phyloP scores from a whole-genome alignment of 2,329 filamentous ascomycete species.

The Hirsutella rhossiliensis region DNA sequence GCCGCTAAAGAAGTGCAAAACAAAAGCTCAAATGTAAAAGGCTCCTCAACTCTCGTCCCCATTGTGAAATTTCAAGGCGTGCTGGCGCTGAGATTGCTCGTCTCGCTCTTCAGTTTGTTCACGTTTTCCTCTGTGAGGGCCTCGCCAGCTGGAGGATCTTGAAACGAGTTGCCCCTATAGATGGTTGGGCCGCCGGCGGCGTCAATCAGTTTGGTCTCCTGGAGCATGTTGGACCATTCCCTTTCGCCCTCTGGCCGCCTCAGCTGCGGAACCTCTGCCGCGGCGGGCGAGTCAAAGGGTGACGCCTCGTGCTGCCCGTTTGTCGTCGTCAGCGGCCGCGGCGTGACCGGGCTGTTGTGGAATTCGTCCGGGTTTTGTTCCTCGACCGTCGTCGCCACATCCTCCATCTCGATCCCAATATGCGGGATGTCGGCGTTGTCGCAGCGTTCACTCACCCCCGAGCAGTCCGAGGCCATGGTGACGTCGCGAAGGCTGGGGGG shows the following conservation, averaged over 20 bases:
- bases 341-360: slow-evolving; percentile 22
- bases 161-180: slow-evolving; percentile 20
- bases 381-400: slow-evolving; percentile 2
- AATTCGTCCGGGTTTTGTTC: slow-evolving; percentile 14
- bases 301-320: slow-evolving; percentile 27
- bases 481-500: slow-evolving; percentile 11
- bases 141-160: slow-evolving; percentile 24
- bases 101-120: slow-evolving; percentile 30
- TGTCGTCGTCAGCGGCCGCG: slow-evolving; percentile 22
- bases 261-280: slow-evolving; percentile 20
- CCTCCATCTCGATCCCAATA: slow-evolving; percentile 18
- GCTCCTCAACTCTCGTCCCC: not conserved
- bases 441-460: slow-evolving; percentile 30
- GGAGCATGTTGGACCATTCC: slow-evolving; percentile 29
- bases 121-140: slow-evolving; percentile 43
- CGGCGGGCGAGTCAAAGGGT: slow-evolving; percentile 24
- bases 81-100: not conserved
- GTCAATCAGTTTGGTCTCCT: slow-evolving; percentile 34
- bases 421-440: slow-evolving; percentile 28
- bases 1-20: too few relatives aligned
- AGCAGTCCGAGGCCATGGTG: slow-evolving; percentile 28
- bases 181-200: slow-evolving; percentile 27
- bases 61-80: not conserved
- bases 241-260: slow-evolving; percentile 23
- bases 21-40: too few relatives aligned